Conservation (phyloP, 352 stramenopile species). For the Globisporangium radiosum region DNA sequence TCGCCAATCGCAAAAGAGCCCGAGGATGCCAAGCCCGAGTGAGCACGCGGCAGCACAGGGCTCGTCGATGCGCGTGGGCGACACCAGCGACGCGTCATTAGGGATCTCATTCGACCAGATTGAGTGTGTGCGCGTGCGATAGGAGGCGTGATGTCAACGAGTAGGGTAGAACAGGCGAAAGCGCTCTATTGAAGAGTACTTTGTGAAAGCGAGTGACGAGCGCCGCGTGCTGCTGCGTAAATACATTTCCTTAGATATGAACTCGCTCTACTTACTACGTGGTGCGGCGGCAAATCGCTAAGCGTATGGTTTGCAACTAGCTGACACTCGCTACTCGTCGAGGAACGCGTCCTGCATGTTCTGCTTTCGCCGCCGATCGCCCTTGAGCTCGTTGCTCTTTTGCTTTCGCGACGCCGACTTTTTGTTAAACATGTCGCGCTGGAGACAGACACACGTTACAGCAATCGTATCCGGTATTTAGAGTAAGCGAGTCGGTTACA, state of each 20-base stretch:
- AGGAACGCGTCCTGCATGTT: constrained; percentile 72
- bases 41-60: background rate
- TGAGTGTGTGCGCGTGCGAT: background rate
- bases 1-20: constrained; percentile 13
- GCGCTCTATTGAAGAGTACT: background rate
- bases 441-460: background rate
- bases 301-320: background rate
- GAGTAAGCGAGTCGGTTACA: background rate
- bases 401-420: constrained; percentile 72
- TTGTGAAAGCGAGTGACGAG: background rate
- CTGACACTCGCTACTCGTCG: constrained; percentile 28
- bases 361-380: constrained; percentile 70
- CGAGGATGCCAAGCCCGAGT: constrained; percentile 10
- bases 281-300: too few relatives aligned
- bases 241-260: too few relatives aligned
- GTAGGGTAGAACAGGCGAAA: background rate
- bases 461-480: background rate
- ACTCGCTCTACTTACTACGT: too few relatives aligned
- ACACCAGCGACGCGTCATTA: too few relatives aligned
- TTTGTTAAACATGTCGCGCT: constrained; percentile 81
- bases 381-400: constrained; percentile 76
- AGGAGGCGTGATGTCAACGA: background rate
- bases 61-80: too few relatives aligned
- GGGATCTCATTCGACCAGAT: too few relatives aligned
- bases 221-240: too few relatives aligned